Evolutionary conservation across 495 filamentous ascomycete genomes (phyloP).

Genomic region (Jackrogersella minutella): DNA sequence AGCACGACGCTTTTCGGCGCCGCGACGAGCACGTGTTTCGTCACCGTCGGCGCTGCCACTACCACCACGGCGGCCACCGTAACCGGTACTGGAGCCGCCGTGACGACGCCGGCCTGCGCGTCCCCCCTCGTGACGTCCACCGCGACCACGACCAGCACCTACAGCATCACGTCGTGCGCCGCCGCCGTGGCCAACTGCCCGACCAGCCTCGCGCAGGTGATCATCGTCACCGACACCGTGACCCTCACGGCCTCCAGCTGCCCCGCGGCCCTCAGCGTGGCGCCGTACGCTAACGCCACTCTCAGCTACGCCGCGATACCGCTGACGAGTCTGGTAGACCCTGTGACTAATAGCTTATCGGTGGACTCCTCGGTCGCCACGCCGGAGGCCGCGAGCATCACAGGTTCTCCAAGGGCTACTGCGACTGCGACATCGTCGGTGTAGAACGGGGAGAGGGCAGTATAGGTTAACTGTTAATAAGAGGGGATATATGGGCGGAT

Average conservation of each 20-base stretch:
- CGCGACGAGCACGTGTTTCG: constrained; percentile 44
- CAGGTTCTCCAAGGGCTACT: neutral
- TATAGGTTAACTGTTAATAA: too few relatives aligned
- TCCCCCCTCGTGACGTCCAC: constrained; percentile 20
- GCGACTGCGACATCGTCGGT: neutral
- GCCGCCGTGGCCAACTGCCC: constrained; percentile 39
- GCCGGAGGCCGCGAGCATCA: constrained; percentile 23
- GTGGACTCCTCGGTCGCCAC: constrained; percentile 18
- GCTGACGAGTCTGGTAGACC: constrained; percentile 17
- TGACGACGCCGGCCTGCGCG: neutral
- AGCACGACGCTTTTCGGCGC: constrained; percentile 45
- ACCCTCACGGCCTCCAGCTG: constrained; percentile 24
- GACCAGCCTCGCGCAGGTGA: constrained; percentile 34
- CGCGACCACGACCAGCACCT: constrained; percentile 19
- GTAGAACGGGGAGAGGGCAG: too few relatives aligned
- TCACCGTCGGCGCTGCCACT: constrained; percentile 5
- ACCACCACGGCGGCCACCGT: neutral
- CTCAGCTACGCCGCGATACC: too few relatives aligned
- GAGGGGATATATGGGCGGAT: too few relatives aligned
- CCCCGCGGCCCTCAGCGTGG: constrained; percentile 1
- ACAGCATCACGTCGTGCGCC: constrained; percentile 37
- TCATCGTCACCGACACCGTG: constrained; percentile 27
- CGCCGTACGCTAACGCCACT: constrained; percentile 22
- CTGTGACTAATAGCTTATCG: constrained; percentile 16
- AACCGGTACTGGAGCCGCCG: constrained; percentile 4